A percentile compares a stretch with the other conserved stretches of the same genome.
Evolutionary conservation across 257 asterid genomes (phyloP).

Genomic region (Fraxinus quadrangulata): DNA sequence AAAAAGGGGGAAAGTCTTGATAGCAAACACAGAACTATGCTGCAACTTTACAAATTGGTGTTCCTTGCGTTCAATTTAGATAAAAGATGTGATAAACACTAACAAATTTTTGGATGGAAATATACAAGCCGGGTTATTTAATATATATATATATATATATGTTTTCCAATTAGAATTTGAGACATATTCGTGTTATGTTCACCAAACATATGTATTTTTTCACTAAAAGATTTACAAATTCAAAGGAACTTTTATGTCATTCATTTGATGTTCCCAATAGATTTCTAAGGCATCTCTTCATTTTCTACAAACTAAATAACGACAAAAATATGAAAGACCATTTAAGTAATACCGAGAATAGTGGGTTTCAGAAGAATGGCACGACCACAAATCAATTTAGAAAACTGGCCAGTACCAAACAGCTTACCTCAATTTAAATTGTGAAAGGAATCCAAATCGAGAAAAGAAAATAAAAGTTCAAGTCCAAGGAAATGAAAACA

Average conservation of each 20-base stretch:
- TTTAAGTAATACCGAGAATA: neutral
- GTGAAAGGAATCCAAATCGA: neutral
- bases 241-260: constrained; percentile 15
- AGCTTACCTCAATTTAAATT: neutral
- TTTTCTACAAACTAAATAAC: constrained; percentile 10
- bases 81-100: neutral
- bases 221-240: neutral
- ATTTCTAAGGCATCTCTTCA: neutral
- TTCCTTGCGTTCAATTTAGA: constrained; percentile 1
- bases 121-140: neutral
- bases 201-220: constrained; percentile 4
- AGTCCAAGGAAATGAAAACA: neutral
- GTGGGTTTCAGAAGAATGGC: neutral
- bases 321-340: neutral
- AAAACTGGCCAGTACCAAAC: neutral
- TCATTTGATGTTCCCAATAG: constrained; percentile 10
- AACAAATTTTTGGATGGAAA: neutral
- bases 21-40: constrained; percentile 1
- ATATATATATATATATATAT: too few species aligned
- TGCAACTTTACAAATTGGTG: neutral
- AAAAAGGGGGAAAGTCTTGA: neutral
- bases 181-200: neutral
- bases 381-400: neutral
- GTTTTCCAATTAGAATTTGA: neutral
- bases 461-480: neutral